phyloP scores from a whole-genome alignment of 2,329 filamentous ascomycete species.

The Verticillium klebahnii region DNA sequence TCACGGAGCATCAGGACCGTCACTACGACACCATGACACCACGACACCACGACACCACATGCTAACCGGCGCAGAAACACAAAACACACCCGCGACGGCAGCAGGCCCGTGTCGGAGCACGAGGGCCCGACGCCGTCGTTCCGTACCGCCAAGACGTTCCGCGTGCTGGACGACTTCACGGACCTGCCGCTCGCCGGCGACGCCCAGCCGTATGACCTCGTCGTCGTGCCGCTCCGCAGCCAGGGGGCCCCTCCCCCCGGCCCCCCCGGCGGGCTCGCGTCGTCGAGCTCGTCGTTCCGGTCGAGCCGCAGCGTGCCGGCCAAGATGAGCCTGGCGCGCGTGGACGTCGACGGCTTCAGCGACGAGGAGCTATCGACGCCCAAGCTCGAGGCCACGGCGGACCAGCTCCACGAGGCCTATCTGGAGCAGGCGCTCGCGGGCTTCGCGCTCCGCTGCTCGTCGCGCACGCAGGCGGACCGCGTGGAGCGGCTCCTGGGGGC shows the following conservation, averaged over 20 bases:
- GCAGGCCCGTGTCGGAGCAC: neutral
- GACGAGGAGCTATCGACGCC: slow-evolving; percentile 1
- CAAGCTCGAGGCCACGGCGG: slow-evolving; percentile 3
- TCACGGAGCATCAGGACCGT: too few species aligned
- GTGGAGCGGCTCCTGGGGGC: slow-evolving; percentile 9
- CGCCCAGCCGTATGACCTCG: slow-evolving; percentile 8
- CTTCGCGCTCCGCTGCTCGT: slow-evolving; percentile 11
- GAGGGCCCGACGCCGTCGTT: neutral
- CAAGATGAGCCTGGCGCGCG: slow-evolving; percentile 10
- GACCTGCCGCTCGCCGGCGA: neutral
- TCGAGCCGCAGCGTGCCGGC: slow-evolving; percentile 3
- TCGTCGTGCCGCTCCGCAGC: slow-evolving; percentile 10
- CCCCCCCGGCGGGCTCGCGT: neutral
- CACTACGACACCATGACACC: too few species aligned
- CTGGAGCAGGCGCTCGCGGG: slow-evolving; percentile 10
- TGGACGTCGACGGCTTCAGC: slow-evolving; percentile 12
- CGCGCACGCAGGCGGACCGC: neutral
- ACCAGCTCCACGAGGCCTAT: slow-evolving; percentile 10
- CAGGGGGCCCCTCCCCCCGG: neutral
- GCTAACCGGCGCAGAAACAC: neutral
- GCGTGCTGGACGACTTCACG: slow-evolving; percentile 11
- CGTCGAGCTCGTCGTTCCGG: slow-evolving; percentile 3
- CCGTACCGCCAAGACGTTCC: slow-evolving; percentile 9
- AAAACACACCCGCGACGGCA: neutral
- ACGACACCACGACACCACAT: too few species aligned